Percentiles rank a stretch among this genome's conserved stretches.
These are phyloP conservation scores for Jatropha curcas DNA, from an alignment of 345 rosid genomes.

Conservation along the genomic window DNA sequence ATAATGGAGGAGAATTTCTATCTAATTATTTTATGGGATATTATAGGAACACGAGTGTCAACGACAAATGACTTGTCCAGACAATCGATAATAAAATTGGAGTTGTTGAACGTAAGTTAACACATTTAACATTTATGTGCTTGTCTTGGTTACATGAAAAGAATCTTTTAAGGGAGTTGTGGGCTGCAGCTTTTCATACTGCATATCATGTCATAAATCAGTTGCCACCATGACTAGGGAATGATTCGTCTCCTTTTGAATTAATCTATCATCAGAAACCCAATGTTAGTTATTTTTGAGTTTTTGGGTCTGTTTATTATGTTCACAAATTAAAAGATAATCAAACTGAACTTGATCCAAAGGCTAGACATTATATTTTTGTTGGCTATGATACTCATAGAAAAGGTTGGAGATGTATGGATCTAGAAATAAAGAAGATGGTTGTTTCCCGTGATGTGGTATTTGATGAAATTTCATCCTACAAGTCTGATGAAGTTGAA, in stretches of 20 bases:
- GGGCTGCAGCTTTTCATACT: background rate
- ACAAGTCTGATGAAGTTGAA: background rate
- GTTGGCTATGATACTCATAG: background rate
- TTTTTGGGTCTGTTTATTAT: background rate
- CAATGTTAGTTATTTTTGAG: conserved; percentile 2
- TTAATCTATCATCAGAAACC: no score
- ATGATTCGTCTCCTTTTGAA: no score
- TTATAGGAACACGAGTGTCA: background rate
- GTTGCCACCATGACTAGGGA: no score
- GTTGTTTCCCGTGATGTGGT: background rate
- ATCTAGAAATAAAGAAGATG: background rate
- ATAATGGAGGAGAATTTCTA: background rate
- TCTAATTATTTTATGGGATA: background rate
- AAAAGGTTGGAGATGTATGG: background rate
- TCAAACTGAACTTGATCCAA: background rate
- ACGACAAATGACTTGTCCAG: background rate
- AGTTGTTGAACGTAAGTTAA: background rate
- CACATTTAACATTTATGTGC: background rate
- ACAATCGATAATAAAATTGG: background rate
- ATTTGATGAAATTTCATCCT: background rate
- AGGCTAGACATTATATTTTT: background rate
- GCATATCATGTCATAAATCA: no score
- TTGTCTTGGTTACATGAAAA: background rate
- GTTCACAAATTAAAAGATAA: background rate
- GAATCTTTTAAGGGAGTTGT: background rate